Evolutionary conservation across 805 yeast genomes (phyloP), one percentile per base, ranked within the genome.

Genomic region (Millerozyma miso): DNA sequence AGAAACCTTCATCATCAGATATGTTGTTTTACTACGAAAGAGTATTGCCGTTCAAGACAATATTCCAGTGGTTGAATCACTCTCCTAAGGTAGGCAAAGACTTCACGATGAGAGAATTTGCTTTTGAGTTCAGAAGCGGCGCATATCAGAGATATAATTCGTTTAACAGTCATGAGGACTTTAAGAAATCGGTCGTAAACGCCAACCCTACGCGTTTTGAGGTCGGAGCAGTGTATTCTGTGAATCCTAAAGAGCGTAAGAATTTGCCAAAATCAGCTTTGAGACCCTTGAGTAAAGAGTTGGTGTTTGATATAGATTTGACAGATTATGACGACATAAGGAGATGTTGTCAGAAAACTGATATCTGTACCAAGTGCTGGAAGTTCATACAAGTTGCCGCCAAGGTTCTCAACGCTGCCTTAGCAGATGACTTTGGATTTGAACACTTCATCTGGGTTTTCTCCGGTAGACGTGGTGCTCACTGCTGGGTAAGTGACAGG

Each of bases 391-490:
- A 84, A 16, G 79, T 90, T 19, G 97, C 97, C 1, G 79, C 89
- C 44, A 77, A 80, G 54, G 79, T 90, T 37, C 67, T 93, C 46
- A 87, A 85, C 46, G 57, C 62, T 1, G 84, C 95, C 0, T 71
- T 93, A 40, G 68, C 79, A 40, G 88, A 88, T 39, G 98, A 91
- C 62, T 93, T 93, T 63, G 98, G 97, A 1, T 90, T 87, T 61
- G 68, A 80, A 46, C 83, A 88, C 62, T 71, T 88, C 58, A 71
- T 93, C 39, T 93, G 98, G 98, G 96, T 91, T 3, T 93, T 88
- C 58, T 88, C 97, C 0, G 99, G 99, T 37, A 85, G 99, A 73
- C 86, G 99, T 77, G 99, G 99, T 63, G 96, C 95, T 13, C 99
- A 93, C 73, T 95, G 98, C 56, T 93, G 99, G 99, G 76, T 93